Conservation (phyloP, 257 asterid genomes). For the Mitragyna speciosa region DNA sequence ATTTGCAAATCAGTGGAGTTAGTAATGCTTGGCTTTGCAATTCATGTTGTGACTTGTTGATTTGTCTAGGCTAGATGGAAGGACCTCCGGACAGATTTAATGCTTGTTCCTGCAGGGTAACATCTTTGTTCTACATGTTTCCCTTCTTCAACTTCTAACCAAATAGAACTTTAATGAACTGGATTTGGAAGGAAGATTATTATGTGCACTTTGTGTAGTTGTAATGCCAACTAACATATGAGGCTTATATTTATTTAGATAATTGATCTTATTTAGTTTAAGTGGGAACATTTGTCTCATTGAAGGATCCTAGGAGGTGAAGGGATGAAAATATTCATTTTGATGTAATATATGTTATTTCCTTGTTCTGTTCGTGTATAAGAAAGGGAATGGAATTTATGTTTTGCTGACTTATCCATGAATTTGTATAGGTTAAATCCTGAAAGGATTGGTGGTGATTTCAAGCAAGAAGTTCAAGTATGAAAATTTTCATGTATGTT, state of each 20-base stretch:
- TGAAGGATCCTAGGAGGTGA: not conserved
- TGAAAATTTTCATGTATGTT: slow-evolving; percentile 1
- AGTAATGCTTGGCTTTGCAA: slow-evolving; percentile 1
- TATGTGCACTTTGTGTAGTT: not conserved
- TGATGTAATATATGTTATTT: not conserved
- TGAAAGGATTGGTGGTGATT: slow-evolving; percentile 95
- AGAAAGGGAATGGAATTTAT: not conserved
- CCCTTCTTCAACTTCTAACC: not conserved
- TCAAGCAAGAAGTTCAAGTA: slow-evolving; percentile 90
- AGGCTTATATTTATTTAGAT: not conserved
- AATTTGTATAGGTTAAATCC: slow-evolving; percentile 75
- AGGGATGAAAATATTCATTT: not conserved
- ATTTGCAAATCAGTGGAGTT: slow-evolving; percentile 5
- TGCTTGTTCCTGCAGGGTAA: slow-evolving; percentile 97
- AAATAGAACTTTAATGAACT: not conserved
- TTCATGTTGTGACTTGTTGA: slow-evolving; percentile 27
- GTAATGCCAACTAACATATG: not conserved
- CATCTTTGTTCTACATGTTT: slow-evolving; percentile 14
- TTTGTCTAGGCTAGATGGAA: slow-evolving; percentile 81
- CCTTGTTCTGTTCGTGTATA: not conserved
- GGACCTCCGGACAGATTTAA: slow-evolving; percentile 85
- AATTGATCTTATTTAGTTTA: not conserved
- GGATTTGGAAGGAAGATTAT: not conserved
- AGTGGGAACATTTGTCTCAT: too few relatives aligned
- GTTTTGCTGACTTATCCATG: slow-evolving; percentile 27